These are phyloP conservation scores for Solanum ahanhuiri DNA, from an alignment of 257 asterid species.

Conservation along the genomic window DNA sequence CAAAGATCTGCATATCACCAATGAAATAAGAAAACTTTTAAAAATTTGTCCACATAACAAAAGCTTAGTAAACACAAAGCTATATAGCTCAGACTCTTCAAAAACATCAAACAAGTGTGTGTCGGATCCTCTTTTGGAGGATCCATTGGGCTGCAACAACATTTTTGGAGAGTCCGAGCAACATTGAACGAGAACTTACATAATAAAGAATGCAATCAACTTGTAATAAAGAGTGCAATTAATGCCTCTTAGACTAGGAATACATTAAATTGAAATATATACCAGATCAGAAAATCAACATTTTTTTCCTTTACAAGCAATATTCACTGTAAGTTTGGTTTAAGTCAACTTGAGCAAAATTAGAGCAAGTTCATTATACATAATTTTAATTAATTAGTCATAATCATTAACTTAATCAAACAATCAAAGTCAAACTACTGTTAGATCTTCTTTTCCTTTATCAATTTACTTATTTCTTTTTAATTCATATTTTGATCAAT, in stretches of 20 bases:
- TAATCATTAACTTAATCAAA: neutral
- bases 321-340: neutral
- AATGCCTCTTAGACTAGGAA: neutral
- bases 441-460: neutral
- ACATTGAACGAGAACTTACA: neutral
- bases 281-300: neutral
- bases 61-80: neutral
- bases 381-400: neutral
- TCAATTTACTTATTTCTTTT: neutral
- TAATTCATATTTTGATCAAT: neutral
- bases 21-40: neutral
- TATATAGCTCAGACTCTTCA: neutral
- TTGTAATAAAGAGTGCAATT: neutral
- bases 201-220: neutral
- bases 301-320: neutral
- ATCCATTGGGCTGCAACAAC: neutral
- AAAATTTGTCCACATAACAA: neutral
- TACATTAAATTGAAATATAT: neutral
- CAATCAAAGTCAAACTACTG: neutral
- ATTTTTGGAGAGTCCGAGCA: neutral
- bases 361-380: neutral
- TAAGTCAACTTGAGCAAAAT: neutral
- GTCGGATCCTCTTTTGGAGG: neutral
- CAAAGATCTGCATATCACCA: conserved; percentile 17
- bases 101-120: neutral